Evolutionary conservation across 805 yeast genomes (phyloP).

Genomic region (Kuraishia cidri): DNA sequence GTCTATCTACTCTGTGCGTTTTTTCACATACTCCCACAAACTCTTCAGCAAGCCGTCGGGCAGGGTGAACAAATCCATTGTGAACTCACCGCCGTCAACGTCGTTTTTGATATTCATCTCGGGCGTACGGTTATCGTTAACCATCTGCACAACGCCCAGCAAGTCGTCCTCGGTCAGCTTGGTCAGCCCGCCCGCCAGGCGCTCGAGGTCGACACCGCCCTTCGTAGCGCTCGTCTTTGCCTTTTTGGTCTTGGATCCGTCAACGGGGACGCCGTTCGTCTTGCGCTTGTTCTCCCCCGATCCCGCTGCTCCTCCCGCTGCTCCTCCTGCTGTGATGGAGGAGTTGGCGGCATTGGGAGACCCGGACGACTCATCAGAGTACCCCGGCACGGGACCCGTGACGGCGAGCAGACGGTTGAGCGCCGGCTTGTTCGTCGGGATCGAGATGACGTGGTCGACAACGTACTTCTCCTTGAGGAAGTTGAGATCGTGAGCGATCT

Average conservation of each 20-base stretch:
- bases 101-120: conserved; percentile 96
- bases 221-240: conserved; percentile 50
- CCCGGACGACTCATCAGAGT: conserved; percentile 12
- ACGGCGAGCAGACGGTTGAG: conserved; percentile 68
- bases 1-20: conserved; percentile 33
- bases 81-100: conserved; percentile 94
- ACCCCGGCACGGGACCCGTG: conserved; percentile 73
- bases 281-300: conserved; percentile 6
- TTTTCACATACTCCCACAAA: conserved; percentile 90
- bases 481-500: conserved; percentile 82
- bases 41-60: conserved; percentile 88
- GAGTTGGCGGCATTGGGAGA: too few species aligned
- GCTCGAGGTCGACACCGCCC: conserved; percentile 80
- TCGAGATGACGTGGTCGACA: conserved; percentile 66
- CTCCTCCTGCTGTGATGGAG: too few species aligned
- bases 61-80: conserved; percentile 88
- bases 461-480: conserved; percentile 71
- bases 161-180: conserved; percentile 88
- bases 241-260: conserved; percentile 38
- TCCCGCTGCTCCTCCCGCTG: too few species aligned
- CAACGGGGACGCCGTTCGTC: conserved; percentile 7
- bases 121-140: conserved; percentile 87
- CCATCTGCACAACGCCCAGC: conserved; percentile 94
- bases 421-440: conserved; percentile 69
- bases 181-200: conserved; percentile 82